Conservation (phyloP, 192 early-diverging fungal species). For the Coemansia javaensis region DNA sequence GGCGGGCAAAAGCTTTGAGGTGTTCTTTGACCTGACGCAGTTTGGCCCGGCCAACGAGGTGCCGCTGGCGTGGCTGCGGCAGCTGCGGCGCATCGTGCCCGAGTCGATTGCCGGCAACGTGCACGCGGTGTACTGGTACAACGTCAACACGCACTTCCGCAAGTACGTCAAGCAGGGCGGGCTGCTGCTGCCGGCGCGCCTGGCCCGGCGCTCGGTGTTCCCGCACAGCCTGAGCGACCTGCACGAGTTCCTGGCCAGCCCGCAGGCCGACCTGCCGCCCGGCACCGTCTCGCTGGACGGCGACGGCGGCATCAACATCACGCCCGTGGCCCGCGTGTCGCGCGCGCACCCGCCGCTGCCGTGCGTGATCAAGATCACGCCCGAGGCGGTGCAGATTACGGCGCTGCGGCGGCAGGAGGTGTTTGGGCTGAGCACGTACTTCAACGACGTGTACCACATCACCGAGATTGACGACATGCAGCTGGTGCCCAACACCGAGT, state of each 20-base stretch:
- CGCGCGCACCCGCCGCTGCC: conserved; percentile 63
- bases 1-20: conserved; percentile 66
- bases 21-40: conserved; percentile 78
- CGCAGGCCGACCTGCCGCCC: conserved; percentile 73
- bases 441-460: conserved; percentile 87
- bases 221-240: conserved; percentile 64
- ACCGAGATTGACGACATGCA: conserved; percentile 72
- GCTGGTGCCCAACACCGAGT: conserved; percentile 34
- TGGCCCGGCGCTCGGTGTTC: conserved; percentile 67
- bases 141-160: conserved; percentile 73
- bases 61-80: conserved; percentile 66
- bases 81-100: conserved; percentile 71
- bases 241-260: conserved; percentile 64
- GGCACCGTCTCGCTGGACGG: conserved; percentile 71
- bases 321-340: conserved; percentile 65
- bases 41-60: conserved; percentile 79
- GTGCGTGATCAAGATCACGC: conserved; percentile 75
- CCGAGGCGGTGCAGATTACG: conserved; percentile 78
- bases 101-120: conserved; percentile 61
- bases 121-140: conserved; percentile 70
- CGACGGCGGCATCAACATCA: conserved; percentile 58
- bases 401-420: conserved; percentile 72
- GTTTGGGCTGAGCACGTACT: conserved; percentile 61
- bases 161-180: conserved; percentile 57
- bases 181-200: conserved; percentile 44